These are phyloP conservation scores for Myxozyma melibiosi DNA, from an alignment of 805 yeast genomes.

Conservation along the genomic window DNA sequence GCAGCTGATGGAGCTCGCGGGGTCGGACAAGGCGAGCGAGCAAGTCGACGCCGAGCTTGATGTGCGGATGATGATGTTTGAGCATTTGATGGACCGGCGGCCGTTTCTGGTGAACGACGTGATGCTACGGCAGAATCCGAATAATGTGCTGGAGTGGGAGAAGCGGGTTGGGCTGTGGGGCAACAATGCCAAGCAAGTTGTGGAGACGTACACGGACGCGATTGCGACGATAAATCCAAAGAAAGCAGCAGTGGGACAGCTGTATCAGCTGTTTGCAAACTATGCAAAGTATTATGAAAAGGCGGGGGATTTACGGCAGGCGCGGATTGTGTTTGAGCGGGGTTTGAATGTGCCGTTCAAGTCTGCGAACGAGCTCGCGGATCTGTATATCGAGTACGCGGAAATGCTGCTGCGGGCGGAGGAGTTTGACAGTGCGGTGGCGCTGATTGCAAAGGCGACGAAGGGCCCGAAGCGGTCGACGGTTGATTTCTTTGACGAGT, in stretches of 20 bases:
- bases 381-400: slow-evolving; percentile 75
- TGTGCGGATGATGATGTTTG: slow-evolving; percentile 52
- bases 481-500: slow-evolving; percentile 47
- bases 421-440: slow-evolving; percentile 50
- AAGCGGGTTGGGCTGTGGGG: slow-evolving; percentile 56
- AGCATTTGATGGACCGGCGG: slow-evolving; percentile 58
- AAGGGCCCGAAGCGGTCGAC: slow-evolving; percentile 44
- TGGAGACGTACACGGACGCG: slow-evolving; percentile 66
- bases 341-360: slow-evolving; percentile 72
- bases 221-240: slow-evolving; percentile 66
- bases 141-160: slow-evolving; percentile 70
- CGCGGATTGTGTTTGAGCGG: slow-evolving; percentile 62
- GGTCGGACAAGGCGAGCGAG: slow-evolving; percentile 25
- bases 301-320: slow-evolving; percentile 57
- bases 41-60: slow-evolving; percentile 45
- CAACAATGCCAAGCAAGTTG: slow-evolving; percentile 47
- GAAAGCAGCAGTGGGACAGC: slow-evolving; percentile 44
- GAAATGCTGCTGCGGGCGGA: slow-evolving; percentile 59
- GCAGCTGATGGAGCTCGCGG: slow-evolving; percentile 38
- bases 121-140: slow-evolving; percentile 59
- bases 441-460: slow-evolving; percentile 49
- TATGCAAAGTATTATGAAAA: slow-evolving; percentile 68
- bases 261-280: slow-evolving; percentile 67
- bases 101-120: slow-evolving; percentile 67
- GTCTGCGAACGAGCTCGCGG: slow-evolving; percentile 63